Evolutionary conservation across 192 early-diverging fungal species (phyloP), one percentile per base, ranked within the genome.

Genomic region (Umbelopsis isabellina): DNA sequence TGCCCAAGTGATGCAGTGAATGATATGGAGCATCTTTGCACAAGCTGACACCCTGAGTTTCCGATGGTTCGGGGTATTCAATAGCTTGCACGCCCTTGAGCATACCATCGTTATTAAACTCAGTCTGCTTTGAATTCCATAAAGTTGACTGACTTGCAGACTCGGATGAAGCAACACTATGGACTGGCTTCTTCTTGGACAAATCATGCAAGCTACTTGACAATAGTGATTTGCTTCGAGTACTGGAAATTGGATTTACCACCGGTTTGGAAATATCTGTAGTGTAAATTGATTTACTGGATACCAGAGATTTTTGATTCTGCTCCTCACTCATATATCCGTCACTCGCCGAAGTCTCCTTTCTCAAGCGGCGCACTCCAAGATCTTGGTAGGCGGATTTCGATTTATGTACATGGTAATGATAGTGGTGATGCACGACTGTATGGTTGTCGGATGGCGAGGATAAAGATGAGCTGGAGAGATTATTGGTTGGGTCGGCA

Each of bases 1-100:
- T 66, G 3, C 75, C 75, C 2, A 79, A 53, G 2, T 78, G 77
- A 33, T 83, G 82, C 9, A 85, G 73, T 16, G 71, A 46, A 53
- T 80, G 81, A 37, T 85, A 85, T 11, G 83, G 83, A 2, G 55
- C 55, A 16, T 61, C 55, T 35, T 61, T 61, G 55, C 55, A 61
- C 18, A 61, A 7, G 25, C 55, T 61, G 8, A 61, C 15, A 4
- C 37, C 30, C 13, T 30, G 13, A 10, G 9, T 16, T 58, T 30
- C 33, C 15, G 55, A 61, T 18, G 27, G 55, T 35, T 61, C 48
- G 12, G 15, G 15, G 18, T 49, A 49, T 16, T 21, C 37, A 10
- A 41, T 41, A 10, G 37, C 10, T 41, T 41, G 37, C 6, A 41
- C 7, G 6, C 6, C 10, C 10, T 41, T 41, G 37, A 10, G 37